Conservation (phyloP, 306 rosid genomes). For the Corylus avellana region DNA sequence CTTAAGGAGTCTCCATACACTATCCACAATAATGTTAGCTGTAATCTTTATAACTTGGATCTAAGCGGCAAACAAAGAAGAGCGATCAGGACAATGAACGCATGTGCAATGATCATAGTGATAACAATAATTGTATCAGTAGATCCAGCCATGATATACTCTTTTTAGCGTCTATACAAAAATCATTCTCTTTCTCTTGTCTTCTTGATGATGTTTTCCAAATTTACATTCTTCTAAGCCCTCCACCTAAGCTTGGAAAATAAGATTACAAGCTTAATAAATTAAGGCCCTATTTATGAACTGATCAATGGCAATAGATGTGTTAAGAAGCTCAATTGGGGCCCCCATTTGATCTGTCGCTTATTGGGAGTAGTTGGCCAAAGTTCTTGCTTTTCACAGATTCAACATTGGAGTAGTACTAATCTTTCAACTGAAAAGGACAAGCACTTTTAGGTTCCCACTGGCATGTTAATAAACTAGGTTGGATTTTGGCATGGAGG, state of each 20-base stretch:
- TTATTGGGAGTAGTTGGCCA: too few species aligned
- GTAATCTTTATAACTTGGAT: conserved; percentile 20
- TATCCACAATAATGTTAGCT: conserved; percentile 22
- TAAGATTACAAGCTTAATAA: too few species aligned
- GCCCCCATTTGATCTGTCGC: too few species aligned
- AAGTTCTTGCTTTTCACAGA: background rate
- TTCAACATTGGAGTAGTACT: background rate
- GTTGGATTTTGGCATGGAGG: background rate
- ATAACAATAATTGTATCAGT: background rate
- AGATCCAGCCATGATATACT: background rate
- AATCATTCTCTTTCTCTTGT: background rate
- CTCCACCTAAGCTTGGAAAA: too few species aligned
- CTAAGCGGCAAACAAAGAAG: conserved; percentile 3
- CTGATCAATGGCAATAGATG: too few species aligned
- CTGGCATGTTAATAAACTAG: background rate
- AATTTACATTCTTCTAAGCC: too few species aligned
- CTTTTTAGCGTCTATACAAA: background rate
- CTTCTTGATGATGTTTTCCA: background rate
- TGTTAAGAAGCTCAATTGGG: too few species aligned
- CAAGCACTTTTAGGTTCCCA: background rate
- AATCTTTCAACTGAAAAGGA: background rate
- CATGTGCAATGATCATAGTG: background rate
- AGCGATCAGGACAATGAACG: background rate
- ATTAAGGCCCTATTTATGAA: too few species aligned
- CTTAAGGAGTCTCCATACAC: conserved; percentile 20